phyloP scores from a whole-genome alignment of 805 yeast genomes.

The Gaillardinia entomophila region DNA sequence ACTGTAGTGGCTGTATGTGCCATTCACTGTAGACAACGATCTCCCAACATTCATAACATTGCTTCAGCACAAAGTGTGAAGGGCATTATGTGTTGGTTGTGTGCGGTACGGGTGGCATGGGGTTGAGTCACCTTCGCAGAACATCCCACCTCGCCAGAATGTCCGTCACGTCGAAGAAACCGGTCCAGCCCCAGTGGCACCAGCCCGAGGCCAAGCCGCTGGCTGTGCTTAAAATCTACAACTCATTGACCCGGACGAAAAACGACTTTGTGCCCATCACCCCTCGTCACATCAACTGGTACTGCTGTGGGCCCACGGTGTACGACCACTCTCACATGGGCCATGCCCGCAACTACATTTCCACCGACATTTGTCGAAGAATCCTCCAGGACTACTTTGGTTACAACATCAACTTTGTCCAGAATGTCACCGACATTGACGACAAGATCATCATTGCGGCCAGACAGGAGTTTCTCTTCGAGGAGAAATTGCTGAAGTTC shows the following conservation, averaged over 20 bases:
- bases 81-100: no score
- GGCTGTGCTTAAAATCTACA: conserved; percentile 55
- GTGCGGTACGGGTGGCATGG: no score
- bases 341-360: conserved; percentile 94
- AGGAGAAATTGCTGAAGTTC: conserved; percentile 40
- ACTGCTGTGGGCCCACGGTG: conserved; percentile 97
- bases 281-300: conserved; percentile 77
- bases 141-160: conserved; percentile 7
- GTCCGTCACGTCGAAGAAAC: conserved; percentile 20
- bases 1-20: no score
- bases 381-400: conserved; percentile 88
- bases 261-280: conserved; percentile 69
- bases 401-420: conserved; percentile 80
- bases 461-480: conserved; percentile 79
- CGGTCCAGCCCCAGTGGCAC: conserved; percentile 35
- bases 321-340: conserved; percentile 97
- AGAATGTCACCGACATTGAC: conserved; percentile 97
- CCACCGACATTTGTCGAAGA: conserved; percentile 89
- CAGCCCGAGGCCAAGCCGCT: conserved; percentile 13
- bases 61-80: not conserved
- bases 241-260: conserved; percentile 78
- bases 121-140: no score
- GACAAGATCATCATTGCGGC: conserved; percentile 95
- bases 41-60: no score
- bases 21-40: no score